Conservation (phyloP, 306 rosid species). For the Trifolium pratense region DNA sequence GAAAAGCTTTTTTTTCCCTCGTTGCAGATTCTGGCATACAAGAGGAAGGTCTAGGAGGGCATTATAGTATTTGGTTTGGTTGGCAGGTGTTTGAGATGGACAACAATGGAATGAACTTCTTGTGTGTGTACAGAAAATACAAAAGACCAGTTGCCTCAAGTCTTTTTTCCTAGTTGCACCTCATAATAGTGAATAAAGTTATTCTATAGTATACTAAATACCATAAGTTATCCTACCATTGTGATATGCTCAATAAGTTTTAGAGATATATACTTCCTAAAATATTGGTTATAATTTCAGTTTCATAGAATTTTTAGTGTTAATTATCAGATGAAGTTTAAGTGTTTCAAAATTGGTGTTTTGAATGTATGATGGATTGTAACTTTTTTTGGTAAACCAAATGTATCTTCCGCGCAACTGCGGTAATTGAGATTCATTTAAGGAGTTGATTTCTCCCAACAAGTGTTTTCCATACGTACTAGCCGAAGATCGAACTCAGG, state of each 20-base stretch:
- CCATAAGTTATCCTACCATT: constrained; percentile 30
- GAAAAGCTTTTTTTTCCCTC: constrained; percentile 39
- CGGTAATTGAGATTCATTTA: too few relatives aligned
- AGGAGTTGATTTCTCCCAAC: too few relatives aligned
- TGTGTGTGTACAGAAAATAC: constrained; percentile 33
- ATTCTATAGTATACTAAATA: constrained; percentile 17
- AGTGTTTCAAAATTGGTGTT: background rate
- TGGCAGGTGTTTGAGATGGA: constrained; percentile 29
- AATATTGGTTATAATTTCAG: constrained; percentile 31
- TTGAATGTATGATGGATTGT: too few relatives aligned
- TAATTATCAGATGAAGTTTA: background rate
- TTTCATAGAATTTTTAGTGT: constrained; percentile 10
- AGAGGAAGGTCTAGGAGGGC: constrained; percentile 54
- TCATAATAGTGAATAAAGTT: background rate
- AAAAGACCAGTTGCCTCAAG: constrained; percentile 17
- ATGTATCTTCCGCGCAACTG: too few relatives aligned
- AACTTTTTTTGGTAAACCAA: too few relatives aligned
- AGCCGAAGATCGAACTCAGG: too few relatives aligned
- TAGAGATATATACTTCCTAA: constrained; percentile 12
- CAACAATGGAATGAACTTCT: constrained; percentile 28
- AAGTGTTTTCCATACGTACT: too few relatives aligned
- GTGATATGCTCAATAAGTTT: constrained; percentile 27
- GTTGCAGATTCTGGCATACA: constrained; percentile 84
- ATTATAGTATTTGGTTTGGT: constrained; percentile 20
- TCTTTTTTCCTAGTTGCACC: constrained; percentile 31